These are phyloP conservation scores for Agroathelia rolfsii DNA, from an alignment of 1,284 basidiomycete species.

Conservation along the genomic window DNA sequence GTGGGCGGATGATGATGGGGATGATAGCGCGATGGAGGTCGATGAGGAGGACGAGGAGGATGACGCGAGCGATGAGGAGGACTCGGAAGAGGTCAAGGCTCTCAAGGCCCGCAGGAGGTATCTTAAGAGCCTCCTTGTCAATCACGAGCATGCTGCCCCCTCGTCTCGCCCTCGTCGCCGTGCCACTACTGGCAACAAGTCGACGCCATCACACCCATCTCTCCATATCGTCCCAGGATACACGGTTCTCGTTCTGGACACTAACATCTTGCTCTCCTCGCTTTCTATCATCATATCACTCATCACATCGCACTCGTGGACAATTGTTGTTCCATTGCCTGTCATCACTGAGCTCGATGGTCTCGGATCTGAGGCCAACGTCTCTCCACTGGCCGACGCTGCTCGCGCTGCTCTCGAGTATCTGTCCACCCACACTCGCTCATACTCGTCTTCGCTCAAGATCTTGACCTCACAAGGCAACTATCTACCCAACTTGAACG, in stretches of 20 bases:
- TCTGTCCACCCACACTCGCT: conserved; percentile 67
- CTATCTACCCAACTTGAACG: conserved; percentile 76
- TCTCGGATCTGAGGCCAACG: conserved; percentile 61
- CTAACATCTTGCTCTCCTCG: conserved; percentile 85
- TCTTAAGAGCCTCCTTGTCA: conserved; percentile 48
- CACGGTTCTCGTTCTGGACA: conserved; percentile 87
- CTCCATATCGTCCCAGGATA: conserved; percentile 76
- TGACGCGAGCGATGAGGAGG: conserved; percentile 50
- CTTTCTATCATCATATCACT: conserved; percentile 64
- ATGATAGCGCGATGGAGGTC: conserved; percentile 64
- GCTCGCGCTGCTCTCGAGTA: conserved; percentile 70
- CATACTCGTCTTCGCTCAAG: conserved; percentile 73
- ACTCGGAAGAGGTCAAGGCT: conserved; percentile 64
- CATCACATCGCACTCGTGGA: conserved; percentile 79
- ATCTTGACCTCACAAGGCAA: conserved; percentile 94
- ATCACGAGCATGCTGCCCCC: conserved; percentile 26
- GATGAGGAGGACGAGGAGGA: conserved; percentile 39
- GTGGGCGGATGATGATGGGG: conserved; percentile 53
- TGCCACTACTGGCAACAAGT: conserved; percentile 22
- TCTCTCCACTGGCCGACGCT: conserved; percentile 54
- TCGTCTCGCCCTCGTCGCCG: conserved; percentile 21
- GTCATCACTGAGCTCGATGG: conserved; percentile 97
- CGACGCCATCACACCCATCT: conserved; percentile 24
- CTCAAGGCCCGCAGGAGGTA: conserved; percentile 69
- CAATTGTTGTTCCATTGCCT: conserved; percentile 82